Evolutionary conservation across 768 basidiomycete species (phyloP).

Genomic region (Trametes coccinea): DNA sequence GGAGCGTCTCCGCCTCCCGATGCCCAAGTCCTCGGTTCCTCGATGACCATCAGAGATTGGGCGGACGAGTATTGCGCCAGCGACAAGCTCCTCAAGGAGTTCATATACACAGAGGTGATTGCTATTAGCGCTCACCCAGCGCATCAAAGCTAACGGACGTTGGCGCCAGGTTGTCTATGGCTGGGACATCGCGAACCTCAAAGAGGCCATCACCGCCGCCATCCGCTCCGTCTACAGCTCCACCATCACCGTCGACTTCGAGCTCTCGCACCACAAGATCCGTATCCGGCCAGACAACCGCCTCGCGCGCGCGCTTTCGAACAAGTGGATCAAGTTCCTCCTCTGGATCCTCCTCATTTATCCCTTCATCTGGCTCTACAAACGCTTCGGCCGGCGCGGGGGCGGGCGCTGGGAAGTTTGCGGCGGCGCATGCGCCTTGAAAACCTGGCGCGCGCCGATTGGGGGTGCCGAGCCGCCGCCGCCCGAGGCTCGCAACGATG

Average conservation of each 20-base stretch:
- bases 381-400: conserved; percentile 62
- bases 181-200: conserved; percentile 51
- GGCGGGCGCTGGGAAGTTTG: conserved; percentile 78
- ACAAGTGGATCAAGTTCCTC: conserved; percentile 69
- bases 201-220: conserved; percentile 38
- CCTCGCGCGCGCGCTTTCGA: conserved; percentile 67
- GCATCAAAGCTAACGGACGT: conserved; percentile 31
- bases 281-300: conserved; percentile 67
- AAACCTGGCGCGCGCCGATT: conserved; percentile 35
- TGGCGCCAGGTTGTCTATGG: conserved; percentile 51
- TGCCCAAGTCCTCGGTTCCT: conserved; percentile 45
- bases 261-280: conserved; percentile 47
- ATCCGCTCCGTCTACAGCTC: conserved; percentile 42
- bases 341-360: conserved; percentile 70
- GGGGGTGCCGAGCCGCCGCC: background rate
- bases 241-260: conserved; percentile 50
- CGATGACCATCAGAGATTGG: conserved; percentile 71
- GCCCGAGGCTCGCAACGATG: conserved; percentile 3
- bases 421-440: conserved; percentile 75
- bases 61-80: conserved; percentile 81
- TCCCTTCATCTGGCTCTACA: conserved; percentile 81
- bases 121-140: background rate
- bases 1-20: conserved; percentile 4
- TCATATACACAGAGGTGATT: conserved; percentile 66
- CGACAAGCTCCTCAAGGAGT: conserved; percentile 72